phyloP scores from a whole-genome alignment of 352 stramenopile genomes.

The Nothophytophthora sp. region DNA sequence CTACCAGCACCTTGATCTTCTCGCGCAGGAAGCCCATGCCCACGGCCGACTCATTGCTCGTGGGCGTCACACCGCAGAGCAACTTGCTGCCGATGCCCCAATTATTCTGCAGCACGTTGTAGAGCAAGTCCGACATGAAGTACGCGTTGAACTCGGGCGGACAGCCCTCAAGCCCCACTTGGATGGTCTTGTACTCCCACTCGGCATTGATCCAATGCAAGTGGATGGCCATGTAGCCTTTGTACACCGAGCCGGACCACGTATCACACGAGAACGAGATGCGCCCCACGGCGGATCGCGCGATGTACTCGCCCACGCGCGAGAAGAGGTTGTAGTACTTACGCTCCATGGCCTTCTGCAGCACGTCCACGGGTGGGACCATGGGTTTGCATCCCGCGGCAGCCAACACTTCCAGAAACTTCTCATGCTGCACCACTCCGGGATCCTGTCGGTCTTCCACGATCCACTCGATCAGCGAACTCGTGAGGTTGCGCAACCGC shows the following conservation, averaged over 20 bases:
- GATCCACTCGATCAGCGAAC: slow-evolving; percentile 71
- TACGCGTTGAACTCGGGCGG: slow-evolving; percentile 70
- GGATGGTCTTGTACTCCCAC: slow-evolving; percentile 85
- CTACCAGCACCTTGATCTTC: slow-evolving; percentile 79
- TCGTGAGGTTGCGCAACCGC: slow-evolving; percentile 59
- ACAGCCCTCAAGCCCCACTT: slow-evolving; percentile 73
- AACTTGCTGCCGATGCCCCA: slow-evolving; percentile 75
- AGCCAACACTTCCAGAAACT: slow-evolving; percentile 69
- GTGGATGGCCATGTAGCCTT: slow-evolving; percentile 76
- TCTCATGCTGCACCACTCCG: slow-evolving; percentile 62
- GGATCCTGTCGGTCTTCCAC: slow-evolving; percentile 73
- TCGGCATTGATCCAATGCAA: slow-evolving; percentile 85
- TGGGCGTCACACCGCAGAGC: slow-evolving; percentile 69
- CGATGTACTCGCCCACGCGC: slow-evolving; percentile 73
- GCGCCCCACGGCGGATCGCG: slow-evolving; percentile 64
- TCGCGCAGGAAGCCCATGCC: slow-evolving; percentile 79
- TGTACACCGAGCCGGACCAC: slow-evolving; percentile 69
- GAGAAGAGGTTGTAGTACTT: slow-evolving; percentile 77
- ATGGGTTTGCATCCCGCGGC: slow-evolving; percentile 46
- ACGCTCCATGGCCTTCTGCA: slow-evolving; percentile 72
- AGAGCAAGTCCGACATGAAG: slow-evolving; percentile 80
- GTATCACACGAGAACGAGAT: slow-evolving; percentile 83
- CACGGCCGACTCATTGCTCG: slow-evolving; percentile 57
- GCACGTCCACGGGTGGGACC: slow-evolving; percentile 47
- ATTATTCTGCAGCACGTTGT: slow-evolving; percentile 80